These are phyloP conservation scores for Chytriomyces hyalinus DNA, from an alignment of 192 early-diverging fungal genomes.

Conservation along the genomic window DNA sequence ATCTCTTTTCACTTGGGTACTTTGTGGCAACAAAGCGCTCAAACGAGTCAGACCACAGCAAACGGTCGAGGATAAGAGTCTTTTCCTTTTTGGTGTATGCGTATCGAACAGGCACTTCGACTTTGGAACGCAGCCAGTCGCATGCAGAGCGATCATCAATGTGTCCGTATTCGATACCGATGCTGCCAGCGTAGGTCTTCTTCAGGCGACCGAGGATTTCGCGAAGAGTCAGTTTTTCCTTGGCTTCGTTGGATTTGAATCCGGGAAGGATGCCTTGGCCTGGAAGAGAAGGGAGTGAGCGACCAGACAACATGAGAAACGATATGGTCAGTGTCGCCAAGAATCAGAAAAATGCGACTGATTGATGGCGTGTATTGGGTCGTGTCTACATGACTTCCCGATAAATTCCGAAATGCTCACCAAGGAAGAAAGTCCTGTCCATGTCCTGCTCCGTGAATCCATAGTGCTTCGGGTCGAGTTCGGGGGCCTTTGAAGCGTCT, in stretches of 20 bases:
- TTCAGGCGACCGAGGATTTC: slow-evolving; percentile 87
- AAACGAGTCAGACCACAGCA: slow-evolving; percentile 97
- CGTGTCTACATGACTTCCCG: slow-evolving; percentile 40
- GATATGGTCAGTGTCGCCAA: background rate
- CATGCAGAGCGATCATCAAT: slow-evolving; percentile 94
- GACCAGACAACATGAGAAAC: no score
- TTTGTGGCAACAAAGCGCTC: slow-evolving; percentile 95
- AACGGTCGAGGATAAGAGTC: slow-evolving; percentile 88
- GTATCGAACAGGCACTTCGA: slow-evolving; percentile 92
- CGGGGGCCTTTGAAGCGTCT: slow-evolving; percentile 69
- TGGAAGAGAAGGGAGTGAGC: background rate
- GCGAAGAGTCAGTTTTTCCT: slow-evolving; percentile 80
- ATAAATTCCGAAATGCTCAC: slow-evolving; percentile 47
- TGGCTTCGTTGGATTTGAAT: slow-evolving; percentile 66
- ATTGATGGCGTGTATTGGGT: background rate
- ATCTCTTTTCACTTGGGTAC: slow-evolving; percentile 96
- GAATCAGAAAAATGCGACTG: background rate
- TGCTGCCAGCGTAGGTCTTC: slow-evolving; percentile 88
- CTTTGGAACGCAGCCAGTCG: slow-evolving; percentile 93
- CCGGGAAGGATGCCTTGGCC: slow-evolving; percentile 93
- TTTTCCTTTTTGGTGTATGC: slow-evolving; percentile 89
- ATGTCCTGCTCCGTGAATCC: slow-evolving; percentile 94
- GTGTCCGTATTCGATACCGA: slow-evolving; percentile 98
- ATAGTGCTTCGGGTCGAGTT: slow-evolving; percentile 86
- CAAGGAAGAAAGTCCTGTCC: slow-evolving; percentile 88